Base-by-base conservation (phyloP, 306 rosid genomes). In the Notholithocarpus densiflorus region DNA sequence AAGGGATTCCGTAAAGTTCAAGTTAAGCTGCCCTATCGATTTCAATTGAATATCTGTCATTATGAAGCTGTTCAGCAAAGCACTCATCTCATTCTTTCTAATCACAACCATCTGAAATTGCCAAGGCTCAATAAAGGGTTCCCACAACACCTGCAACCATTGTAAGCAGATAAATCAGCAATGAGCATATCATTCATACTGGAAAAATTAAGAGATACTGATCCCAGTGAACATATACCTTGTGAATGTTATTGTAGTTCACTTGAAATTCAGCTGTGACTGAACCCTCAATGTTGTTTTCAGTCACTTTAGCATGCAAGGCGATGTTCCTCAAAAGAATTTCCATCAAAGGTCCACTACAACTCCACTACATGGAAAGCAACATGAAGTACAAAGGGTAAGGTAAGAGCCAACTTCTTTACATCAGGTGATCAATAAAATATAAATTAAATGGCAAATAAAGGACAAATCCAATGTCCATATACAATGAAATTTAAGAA, bases 111-210 rank as follows among this genome's bases (percentile, higher is more conserved):
- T 82, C 52, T 82, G 88, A 79, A 92, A 91, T 81, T 87, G 84
- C 98, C 98, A 95, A 85, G 98, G 96, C 86, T 92, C 98, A 27
- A 95, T 72, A 82, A 92, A 92, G 54, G 98, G 95, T 87, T 95
- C 98, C 98, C 98, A 95, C 45, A 85, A 83, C 68, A 91, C 98
- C 98, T 95, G 75, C 83, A 85, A 78, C 57, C 75, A 87, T 73
- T 65, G 34, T 20, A 78, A 80, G 72, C 65, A 81, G 23, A 77
- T 19, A 60, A 74, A 53, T 62, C 40, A 59, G 81, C 66, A 24
- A 84, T 82, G 62, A 71, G 85, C 75, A 82, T 78, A 72, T 61
- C 55, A 57, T 76, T 64, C 27, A 72, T 48, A 34, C 56, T 4
- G 18, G 64, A 43, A 51, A 32, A 37, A 60, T 26, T 3, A 68